These are phyloP conservation scores for Panicum hallii DNA, from an alignment of 202 grass and related monocot genomes.

Conservation along the genomic window DNA sequence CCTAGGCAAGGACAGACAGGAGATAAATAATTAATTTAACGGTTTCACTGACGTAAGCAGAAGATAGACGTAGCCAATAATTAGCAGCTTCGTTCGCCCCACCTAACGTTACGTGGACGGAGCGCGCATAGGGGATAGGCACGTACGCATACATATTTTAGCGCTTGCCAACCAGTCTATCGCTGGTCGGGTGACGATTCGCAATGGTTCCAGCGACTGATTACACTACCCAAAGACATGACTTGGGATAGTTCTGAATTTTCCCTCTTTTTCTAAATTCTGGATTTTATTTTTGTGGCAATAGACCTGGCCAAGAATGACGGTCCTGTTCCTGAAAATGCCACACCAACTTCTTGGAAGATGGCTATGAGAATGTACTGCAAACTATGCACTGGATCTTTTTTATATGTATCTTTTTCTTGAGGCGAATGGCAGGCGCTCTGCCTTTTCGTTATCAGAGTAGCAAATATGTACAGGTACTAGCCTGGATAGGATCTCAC, in stretches of 20 bases:
- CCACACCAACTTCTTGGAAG: neutral
- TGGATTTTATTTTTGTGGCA: neutral
- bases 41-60: neutral
- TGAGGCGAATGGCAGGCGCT: too few species aligned
- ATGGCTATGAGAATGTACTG: neutral
- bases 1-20: neutral
- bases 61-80: neutral
- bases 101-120: neutral
- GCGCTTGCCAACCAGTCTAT: constrained; percentile 29
- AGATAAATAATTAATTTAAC: neutral
- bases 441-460: too few species aligned
- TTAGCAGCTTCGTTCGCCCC: neutral
- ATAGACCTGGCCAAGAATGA: neutral
- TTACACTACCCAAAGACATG: neutral
- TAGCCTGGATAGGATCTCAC: too few species aligned
- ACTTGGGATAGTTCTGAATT: neutral
- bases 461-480: too few species aligned
- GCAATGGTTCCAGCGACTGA: constrained; percentile 30
- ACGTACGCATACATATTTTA: neutral
- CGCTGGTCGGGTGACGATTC: neutral
- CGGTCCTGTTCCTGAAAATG: neutral
- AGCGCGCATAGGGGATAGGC: neutral
- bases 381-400: neutral
- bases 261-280: neutral
- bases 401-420: neutral